phyloP scores from a whole-genome alignment of 1,284 basidiomycete genomes.

The Cystobasidium slooffiae region DNA sequence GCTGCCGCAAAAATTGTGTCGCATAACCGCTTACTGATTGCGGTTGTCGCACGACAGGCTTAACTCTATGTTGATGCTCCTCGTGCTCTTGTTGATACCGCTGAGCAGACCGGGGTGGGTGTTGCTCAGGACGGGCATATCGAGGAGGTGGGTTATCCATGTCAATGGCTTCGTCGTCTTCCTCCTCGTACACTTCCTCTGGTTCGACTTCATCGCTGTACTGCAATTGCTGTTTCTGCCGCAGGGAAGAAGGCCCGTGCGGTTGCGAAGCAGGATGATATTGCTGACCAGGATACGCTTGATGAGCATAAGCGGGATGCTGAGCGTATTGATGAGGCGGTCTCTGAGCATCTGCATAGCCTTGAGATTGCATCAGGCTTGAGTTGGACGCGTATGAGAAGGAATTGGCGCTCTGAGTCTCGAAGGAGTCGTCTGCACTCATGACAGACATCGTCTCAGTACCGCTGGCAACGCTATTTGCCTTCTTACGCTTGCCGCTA shows the following conservation, averaged over 20 bases:
- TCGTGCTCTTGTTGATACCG: background rate
- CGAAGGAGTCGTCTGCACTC: conserved; percentile 33
- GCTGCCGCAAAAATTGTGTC: too few species aligned
- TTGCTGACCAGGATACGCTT: background rate
- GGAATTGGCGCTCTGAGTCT: conserved; percentile 32
- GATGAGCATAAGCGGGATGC: conserved; percentile 13
- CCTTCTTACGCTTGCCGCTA: conserved; percentile 11
- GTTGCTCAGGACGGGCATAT: conserved; percentile 8
- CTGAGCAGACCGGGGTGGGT: background rate
- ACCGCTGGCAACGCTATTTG: conserved; percentile 30
- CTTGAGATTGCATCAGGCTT: conserved; percentile 15
- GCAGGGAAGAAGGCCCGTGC: conserved; percentile 27
- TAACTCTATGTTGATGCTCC: background rate
- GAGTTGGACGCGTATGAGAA: conserved; percentile 23
- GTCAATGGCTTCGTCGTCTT: conserved; percentile 40
- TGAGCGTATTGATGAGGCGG: background rate
- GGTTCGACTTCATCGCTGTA: conserved; percentile 17
- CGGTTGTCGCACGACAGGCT: conserved; percentile 1
- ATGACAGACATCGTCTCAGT: conserved; percentile 30
- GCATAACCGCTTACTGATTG: background rate
- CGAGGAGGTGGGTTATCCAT: conserved; percentile 26
- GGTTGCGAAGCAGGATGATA: conserved; percentile 10
- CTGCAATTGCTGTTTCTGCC: conserved; percentile 15
- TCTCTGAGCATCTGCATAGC: conserved; percentile 6
- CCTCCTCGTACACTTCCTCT: conserved; percentile 25